Evolutionary conservation across 352 stramenopile genomes (phyloP).

Genomic region (Phytopythium mirpurense): DNA sequence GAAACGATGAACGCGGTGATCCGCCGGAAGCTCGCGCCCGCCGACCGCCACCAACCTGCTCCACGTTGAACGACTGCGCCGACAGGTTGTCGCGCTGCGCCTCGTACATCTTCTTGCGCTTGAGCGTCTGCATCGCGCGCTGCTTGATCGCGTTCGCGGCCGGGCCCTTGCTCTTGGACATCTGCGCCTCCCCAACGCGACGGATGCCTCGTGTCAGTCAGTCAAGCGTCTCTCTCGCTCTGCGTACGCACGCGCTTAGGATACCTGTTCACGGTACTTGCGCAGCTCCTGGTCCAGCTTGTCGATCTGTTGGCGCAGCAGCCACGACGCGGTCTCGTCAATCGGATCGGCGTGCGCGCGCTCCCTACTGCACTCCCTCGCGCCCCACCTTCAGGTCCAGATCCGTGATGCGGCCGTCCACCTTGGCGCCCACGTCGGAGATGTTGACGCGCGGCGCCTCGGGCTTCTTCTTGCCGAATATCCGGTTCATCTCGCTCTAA

Average conservation of each 20-base stretch:
- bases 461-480: slow-evolving; percentile 84
- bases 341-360: no score
- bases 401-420: slow-evolving; percentile 70
- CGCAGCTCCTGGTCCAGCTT: slow-evolving; percentile 79
- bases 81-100: slow-evolving; percentile 72
- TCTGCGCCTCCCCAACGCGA: slow-evolving; percentile 21
- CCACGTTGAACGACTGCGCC: slow-evolving; percentile 85
- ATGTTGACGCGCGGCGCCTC: slow-evolving; percentile 71
- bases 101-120: slow-evolving; percentile 89
- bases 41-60: slow-evolving; percentile 41
- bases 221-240: no score
- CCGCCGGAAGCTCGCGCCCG: no score
- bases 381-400: slow-evolving; percentile 86
- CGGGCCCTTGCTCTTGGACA: slow-evolving; percentile 66
- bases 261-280: slow-evolving; percentile 72
- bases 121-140: slow-evolving; percentile 80
- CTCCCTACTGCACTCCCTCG: no score
- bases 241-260: no score
- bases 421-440: slow-evolving; percentile 64
- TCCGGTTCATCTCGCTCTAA: slow-evolving; percentile 61
- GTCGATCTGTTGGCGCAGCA: slow-evolving; percentile 39
- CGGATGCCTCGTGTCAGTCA: background rate
- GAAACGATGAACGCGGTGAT: no score
- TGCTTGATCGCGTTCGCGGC: slow-evolving; percentile 78
- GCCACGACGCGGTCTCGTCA: background rate